phyloP scores from a whole-genome alignment of 768 basidiomycete genomes.

The Cantharellus cinnabarinus region DNA sequence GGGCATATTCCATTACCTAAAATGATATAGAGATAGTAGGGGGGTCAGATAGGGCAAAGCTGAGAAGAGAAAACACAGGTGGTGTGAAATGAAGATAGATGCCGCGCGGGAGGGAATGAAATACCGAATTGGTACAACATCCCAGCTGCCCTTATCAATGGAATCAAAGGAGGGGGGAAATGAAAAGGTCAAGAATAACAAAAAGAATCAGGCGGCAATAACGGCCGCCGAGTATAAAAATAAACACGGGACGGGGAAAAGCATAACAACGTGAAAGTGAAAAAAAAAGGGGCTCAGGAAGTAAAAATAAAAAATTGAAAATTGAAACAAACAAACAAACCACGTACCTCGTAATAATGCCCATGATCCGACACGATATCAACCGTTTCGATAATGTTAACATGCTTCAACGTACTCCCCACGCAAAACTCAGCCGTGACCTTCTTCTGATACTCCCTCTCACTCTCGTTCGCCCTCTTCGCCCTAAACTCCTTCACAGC shows the following conservation, averaged over 20 bases:
- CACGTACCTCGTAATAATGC: conserved; percentile 87
- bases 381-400: conserved; percentile 45
- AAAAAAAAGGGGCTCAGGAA: no score
- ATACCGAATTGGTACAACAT: no score
- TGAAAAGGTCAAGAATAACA: not conserved
- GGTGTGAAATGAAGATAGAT: not conserved
- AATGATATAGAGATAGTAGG: not conserved
- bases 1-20: conserved; percentile 99
- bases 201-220: no score
- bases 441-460: conserved; percentile 99
- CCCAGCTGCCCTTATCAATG: no score
- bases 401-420: conserved; percentile 21
- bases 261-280: not conserved
- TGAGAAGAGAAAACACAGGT: conserved; percentile 5
- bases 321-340: not conserved
- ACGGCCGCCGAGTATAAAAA: no score
- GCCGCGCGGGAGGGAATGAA: not conserved
- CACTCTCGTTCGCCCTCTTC: conserved; percentile 67
- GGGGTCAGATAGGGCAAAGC: conserved; percentile 4
- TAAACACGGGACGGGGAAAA: not conserved
- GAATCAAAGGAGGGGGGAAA: not conserved
- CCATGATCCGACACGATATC: conserved; percentile 97
- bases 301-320: no score
- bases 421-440: conserved; percentile 68
- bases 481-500: conserved; percentile 97